Base-by-base conservation (phyloP, 2,329 filamentous ascomycete species). In the Elsinoe batatas region DNA sequence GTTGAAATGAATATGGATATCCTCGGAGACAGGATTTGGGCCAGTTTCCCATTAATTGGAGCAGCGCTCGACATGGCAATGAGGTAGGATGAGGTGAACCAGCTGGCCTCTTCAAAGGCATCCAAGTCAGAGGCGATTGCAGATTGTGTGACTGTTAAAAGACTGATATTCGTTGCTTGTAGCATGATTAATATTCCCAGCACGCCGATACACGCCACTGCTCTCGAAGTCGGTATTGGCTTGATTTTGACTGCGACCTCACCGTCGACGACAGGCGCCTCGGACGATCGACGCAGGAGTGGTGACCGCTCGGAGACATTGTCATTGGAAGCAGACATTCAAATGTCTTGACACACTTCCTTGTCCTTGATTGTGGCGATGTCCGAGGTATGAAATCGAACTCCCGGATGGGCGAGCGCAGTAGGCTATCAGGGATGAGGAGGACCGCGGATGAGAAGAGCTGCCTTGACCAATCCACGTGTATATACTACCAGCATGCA, bases 51-150 rank as follows among this genome's bases (percentile, higher is more conserved):
- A 37, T 81, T 77, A 1, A 94, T 69, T 0, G 88, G 87, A 0
- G 84, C 80, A 11, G 87, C 69, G 50, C 77, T 79, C 30, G 76
- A 77, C 67, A 76, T 71, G 20, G 75, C 72, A 53, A 88, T 78
- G 76, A 93, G 75, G 66, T 88, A 94, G 2, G 84, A 77, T 32
- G 85, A 88, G 6, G 85, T 89, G 66, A 93, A 89, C 88, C 88
- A 94, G 68, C 82, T 86, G 35, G 82, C 83, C 56, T 82, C 74
- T 56, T 83, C 81, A 64, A 88, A 90, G 1, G 86, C 81, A 68
- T 87, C 76, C 1, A 94, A 74, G 61, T 91, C 87, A 6, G 78
- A 79, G 1, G 88, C 87, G 61, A 94, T 88, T 50, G 76, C 76
- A 6, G 84, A 87, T 70, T 93, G 88, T 1, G 85, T 87, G 56